phyloP scores from a whole-genome alignment of 345 rosid species.

The Reutealis trisperma region DNA sequence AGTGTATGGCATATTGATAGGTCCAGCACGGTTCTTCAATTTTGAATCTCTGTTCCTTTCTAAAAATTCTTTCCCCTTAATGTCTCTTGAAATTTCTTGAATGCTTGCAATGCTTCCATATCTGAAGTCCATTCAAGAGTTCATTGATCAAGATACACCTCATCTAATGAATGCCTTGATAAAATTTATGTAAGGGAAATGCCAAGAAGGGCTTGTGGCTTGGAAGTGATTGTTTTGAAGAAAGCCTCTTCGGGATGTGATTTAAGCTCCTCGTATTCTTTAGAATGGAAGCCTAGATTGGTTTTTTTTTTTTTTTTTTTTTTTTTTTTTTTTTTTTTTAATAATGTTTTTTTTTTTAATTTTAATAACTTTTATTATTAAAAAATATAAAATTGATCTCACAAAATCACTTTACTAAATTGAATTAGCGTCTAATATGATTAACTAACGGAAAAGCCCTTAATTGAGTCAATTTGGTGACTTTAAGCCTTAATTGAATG shows the following conservation, averaged over 20 bases:
- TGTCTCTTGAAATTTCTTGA: conserved; percentile 34
- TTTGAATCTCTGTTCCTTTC: conserved; percentile 13
- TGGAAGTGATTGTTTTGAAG: conserved; percentile 35
- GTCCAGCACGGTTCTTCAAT: conserved; percentile 25
- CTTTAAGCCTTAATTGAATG: no score
- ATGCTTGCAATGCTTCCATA: conserved; percentile 24
- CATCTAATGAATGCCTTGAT: conserved; percentile 43
- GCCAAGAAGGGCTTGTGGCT: conserved; percentile 35
- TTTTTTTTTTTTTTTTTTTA: no score
- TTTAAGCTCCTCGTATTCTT: conserved; percentile 37
- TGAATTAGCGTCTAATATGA: no score
- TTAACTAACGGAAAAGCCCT: no score
- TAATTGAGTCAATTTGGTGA: no score
- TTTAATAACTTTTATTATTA: no score
- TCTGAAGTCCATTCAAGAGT: conserved; percentile 44
- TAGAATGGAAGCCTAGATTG: no score
- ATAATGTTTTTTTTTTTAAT: no score
- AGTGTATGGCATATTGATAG: conserved; percentile 24
- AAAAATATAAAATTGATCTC: no score
- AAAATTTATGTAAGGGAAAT: conserved; percentile 39
- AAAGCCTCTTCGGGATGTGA: conserved; percentile 28
- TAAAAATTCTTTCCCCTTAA: conserved; percentile 26
- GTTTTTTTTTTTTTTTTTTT: no score
- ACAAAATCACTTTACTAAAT: no score
- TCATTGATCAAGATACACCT: conserved; percentile 42